Evolutionary conservation across 495 filamentous ascomycete genomes (phyloP).

Genomic region (Pyrenula massariospora): DNA sequence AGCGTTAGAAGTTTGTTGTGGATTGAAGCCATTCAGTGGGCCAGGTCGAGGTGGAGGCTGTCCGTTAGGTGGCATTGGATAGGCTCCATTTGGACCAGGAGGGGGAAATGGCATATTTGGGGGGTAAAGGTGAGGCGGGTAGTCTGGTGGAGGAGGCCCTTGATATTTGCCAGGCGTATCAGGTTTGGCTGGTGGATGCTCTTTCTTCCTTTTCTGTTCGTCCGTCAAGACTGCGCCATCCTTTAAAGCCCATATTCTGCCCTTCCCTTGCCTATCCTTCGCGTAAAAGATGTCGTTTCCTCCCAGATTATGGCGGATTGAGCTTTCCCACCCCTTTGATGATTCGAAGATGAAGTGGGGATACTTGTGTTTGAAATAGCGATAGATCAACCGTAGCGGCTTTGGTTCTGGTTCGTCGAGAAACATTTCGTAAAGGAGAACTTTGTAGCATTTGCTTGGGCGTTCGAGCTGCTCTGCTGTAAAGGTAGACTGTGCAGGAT

Average conservation of each 20-base stretch:
- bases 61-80: background rate
- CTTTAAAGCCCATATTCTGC: background rate
- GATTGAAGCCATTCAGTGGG: background rate
- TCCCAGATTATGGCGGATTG: slow-evolving; percentile 88
- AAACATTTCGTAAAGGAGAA: slow-evolving; percentile 83
- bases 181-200: background rate
- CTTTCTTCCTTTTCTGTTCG: background rate
- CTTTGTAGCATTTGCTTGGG: slow-evolving; percentile 76
- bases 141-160: background rate
- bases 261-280: background rate
- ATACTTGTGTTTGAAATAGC: slow-evolving; percentile 73
- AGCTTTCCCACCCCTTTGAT: slow-evolving; percentile 92
- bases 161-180: background rate
- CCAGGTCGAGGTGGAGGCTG: background rate
- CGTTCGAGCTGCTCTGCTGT: slow-evolving; percentile 77
- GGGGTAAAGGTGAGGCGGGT: background rate
- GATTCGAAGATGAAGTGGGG: slow-evolving; percentile 76
- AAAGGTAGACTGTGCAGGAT: slow-evolving; percentile 63
- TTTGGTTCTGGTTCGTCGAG: slow-evolving; percentile 58
- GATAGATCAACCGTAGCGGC: slow-evolving; percentile 89
- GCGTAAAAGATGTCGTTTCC: slow-evolving; percentile 27
- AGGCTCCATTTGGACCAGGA: background rate
- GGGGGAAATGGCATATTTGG: background rate
- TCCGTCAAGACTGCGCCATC: background rate
- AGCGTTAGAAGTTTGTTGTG: background rate